A percentile compares a stretch with the other conserved stretches of the same genome.
Evolutionary conservation across 495 filamentous ascomycete genomes (phyloP).

Genomic region (Penicillium paradoxum): DNA sequence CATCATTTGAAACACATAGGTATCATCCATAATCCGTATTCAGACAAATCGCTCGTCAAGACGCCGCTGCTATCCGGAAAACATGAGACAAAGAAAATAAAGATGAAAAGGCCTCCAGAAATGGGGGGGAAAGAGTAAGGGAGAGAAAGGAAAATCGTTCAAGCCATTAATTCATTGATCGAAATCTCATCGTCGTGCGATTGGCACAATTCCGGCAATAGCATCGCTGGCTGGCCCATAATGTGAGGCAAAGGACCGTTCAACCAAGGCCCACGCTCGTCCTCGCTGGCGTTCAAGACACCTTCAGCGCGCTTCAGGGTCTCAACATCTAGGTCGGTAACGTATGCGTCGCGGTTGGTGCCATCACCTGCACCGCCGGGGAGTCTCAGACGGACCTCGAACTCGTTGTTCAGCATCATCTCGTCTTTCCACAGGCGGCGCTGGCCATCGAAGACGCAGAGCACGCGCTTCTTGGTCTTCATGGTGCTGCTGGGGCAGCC

Average conservation of each 20-base stretch:
- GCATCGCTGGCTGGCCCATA: conserved; percentile 37
- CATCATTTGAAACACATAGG: conserved; percentile 14
- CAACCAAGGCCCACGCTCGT: conserved; percentile 83
- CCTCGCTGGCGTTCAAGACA: conserved; percentile 66
- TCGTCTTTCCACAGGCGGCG: conserved; percentile 94
- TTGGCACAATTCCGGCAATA: conserved; percentile 30
- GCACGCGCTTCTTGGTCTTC: conserved; percentile 94
- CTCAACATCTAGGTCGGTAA: conserved; percentile 91
- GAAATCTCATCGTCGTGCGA: conserved; percentile 34
- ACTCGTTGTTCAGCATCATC: conserved; percentile 96
- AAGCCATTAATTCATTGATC: conserved; percentile 41
- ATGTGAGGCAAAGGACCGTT: conserved; percentile 32
- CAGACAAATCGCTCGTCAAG: conserved; percentile 18
- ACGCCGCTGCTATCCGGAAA: conserved; percentile 25
- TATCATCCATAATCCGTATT: conserved; percentile 22
- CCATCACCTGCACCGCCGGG: conserved; percentile 58
- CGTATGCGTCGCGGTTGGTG: conserved; percentile 57
- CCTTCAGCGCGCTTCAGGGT: conserved; percentile 83
- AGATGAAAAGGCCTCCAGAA: conserved; percentile 1
- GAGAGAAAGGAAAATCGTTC: conserved; percentile 10
- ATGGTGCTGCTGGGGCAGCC: conserved; percentile 85
- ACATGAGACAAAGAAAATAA: conserved; percentile 12
- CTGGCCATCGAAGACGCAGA: conserved; percentile 87
- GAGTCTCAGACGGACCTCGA: conserved; percentile 83
- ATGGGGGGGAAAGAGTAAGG: neutral